These are phyloP conservation scores for Coemansia sp. DNA, from an alignment of 192 early-diverging fungal species.

Conservation along the genomic window DNA sequence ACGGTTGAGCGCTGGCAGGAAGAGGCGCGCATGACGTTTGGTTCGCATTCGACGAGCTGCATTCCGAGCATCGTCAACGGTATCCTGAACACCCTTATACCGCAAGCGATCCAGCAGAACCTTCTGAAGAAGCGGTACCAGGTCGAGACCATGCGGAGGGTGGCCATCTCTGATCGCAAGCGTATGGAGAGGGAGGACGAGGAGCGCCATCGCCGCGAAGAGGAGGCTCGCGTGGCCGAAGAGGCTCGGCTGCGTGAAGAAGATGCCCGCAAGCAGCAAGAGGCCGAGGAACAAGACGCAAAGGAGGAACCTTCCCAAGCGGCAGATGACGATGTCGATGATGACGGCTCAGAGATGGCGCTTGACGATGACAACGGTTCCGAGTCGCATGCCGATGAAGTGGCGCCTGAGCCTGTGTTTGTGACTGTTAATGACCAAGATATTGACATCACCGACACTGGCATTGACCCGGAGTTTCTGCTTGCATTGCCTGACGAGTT, in stretches of 20 bases:
- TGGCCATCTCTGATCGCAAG: constrained; percentile 36
- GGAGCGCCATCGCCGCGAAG: constrained; percentile 57
- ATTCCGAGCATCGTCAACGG: constrained; percentile 60
- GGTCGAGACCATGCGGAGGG: constrained; percentile 39
- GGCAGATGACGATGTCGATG: neutral
- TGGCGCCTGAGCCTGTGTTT: constrained; percentile 36
- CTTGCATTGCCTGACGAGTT: constrained; percentile 93
- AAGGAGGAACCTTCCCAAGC: constrained; percentile 7
- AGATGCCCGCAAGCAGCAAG: constrained; percentile 5
- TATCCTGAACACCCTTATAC: constrained; percentile 70
- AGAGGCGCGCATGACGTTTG: constrained; percentile 81
- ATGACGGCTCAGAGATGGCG: neutral
- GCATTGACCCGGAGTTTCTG: constrained; percentile 92
- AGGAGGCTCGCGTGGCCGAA: constrained; percentile 39
- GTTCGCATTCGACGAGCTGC: constrained; percentile 59
- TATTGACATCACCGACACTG: constrained; percentile 89
- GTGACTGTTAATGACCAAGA: constrained; percentile 76
- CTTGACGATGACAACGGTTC: constrained; percentile 24
- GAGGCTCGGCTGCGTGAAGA: constrained; percentile 28
- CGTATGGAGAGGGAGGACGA: constrained; percentile 53
- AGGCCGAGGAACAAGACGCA: neutral
- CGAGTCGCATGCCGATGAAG: constrained; percentile 8
- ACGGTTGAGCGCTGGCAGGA: constrained; percentile 84
- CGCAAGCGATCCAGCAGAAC: constrained; percentile 69
- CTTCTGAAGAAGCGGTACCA: constrained; percentile 43